Conservation (phyloP, 306 rosid species). For the Sicyos baderoa region DNA sequence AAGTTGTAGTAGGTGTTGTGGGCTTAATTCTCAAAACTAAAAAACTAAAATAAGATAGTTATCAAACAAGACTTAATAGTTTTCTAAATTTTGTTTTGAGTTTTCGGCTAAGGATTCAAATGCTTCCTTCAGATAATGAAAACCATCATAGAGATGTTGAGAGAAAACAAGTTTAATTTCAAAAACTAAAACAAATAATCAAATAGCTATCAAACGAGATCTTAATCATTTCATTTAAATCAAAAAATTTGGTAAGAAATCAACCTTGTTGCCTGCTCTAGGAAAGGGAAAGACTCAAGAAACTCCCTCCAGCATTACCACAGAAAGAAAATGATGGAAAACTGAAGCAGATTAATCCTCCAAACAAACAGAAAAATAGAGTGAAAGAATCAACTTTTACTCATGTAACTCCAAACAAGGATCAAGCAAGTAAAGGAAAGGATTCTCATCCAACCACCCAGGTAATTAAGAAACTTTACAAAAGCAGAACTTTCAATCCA, state of each 20-base stretch:
- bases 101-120: too few species aligned
- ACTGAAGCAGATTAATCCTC: constrained; percentile 26
- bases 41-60: too few species aligned
- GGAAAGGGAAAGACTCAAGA: constrained; percentile 45
- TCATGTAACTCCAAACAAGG: constrained; percentile 30
- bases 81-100: too few species aligned
- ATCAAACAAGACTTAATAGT: too few species aligned
- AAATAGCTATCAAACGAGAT: too few species aligned
- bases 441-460: constrained; percentile 40
- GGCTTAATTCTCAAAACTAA: too few species aligned
- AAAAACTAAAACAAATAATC: too few species aligned
- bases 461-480: constrained; percentile 27
- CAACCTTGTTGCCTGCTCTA: constrained; percentile 21
- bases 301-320: constrained; percentile 26
- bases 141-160: too few species aligned
- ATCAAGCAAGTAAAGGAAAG: constrained; percentile 28
- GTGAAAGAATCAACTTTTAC: constrained; percentile 26
- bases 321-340: constrained; percentile 32
- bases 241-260: constrained; percentile 14
- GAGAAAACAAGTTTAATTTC: too few species aligned
- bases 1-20: too few species aligned
- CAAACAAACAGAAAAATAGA: constrained; percentile 23
- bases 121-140: too few species aligned
- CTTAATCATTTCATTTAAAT: background rate
- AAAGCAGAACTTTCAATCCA: constrained; percentile 3